Conservation (phyloP, 2,329 filamentous ascomycete species). For the Ophiostoma australiae region DNA sequence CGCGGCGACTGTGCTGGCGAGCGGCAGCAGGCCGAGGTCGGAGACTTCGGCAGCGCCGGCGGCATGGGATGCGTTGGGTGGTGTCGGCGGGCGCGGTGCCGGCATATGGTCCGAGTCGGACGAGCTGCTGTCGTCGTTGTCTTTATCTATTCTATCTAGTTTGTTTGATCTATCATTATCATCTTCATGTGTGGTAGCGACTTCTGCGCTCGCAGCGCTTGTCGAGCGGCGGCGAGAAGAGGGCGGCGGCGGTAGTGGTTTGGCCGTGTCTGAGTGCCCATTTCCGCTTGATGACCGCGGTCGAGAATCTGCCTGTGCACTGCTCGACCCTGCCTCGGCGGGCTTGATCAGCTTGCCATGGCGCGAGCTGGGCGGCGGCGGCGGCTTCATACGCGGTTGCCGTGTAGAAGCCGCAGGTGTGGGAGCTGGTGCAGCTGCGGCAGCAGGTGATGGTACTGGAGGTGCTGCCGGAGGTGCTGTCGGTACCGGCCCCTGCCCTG, state of each 20-base stretch:
- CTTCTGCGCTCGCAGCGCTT: slow-evolving; percentile 25
- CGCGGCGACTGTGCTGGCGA: neutral
- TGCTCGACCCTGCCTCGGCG: slow-evolving; percentile 28
- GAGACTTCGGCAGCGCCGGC: slow-evolving; percentile 27
- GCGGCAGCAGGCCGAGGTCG: slow-evolving; percentile 16
- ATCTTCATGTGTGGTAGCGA: slow-evolving; percentile 40
- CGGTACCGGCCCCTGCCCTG: slow-evolving; percentile 54
- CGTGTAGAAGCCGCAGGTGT: slow-evolving; percentile 23
- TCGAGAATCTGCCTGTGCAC: slow-evolving; percentile 28
- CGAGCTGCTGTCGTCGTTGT: slow-evolving; percentile 27
- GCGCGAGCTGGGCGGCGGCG: slow-evolving; percentile 64
- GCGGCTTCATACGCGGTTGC: slow-evolving; percentile 53
- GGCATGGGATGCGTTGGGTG: slow-evolving; percentile 37
- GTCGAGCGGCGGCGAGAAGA: slow-evolving; percentile 34
- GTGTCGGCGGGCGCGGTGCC: slow-evolving; percentile 38
- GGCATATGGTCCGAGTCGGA: slow-evolving; percentile 23
- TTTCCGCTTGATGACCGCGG: slow-evolving; percentile 35
- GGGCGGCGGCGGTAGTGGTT: slow-evolving; percentile 56
- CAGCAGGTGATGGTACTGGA: slow-evolving; percentile 54
- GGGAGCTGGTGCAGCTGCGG: slow-evolving; percentile 48
- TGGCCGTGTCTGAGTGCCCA: slow-evolving; percentile 49
- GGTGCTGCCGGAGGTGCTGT: slow-evolving; percentile 40
- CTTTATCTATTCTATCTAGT: slow-evolving; percentile 34
- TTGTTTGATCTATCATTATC: slow-evolving; percentile 48
- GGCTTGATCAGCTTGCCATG: slow-evolving; percentile 69